Percentiles rank a stretch among this genome's conserved stretches.
phyloP scores from a whole-genome alignment of 257 asterid genomes.

The Capsicum chinense region DNA sequence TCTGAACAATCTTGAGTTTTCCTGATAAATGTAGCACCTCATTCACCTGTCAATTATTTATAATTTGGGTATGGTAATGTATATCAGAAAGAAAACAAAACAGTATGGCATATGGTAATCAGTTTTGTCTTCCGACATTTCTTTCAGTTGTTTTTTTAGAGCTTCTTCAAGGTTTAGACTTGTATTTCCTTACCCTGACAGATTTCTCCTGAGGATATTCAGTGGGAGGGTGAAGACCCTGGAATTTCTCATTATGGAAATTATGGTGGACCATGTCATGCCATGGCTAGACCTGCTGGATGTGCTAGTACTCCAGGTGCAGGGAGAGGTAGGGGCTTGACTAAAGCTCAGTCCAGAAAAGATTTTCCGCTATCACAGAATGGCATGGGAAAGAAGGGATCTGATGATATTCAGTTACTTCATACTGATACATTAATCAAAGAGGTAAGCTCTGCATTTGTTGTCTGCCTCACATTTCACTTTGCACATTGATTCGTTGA shows the following conservation, averaged over 20 bases:
- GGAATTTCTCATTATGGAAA: conserved; percentile 69
- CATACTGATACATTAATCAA: conserved; percentile 80
- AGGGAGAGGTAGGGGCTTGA: conserved; percentile 83
- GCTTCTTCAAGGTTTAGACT: conserved; percentile 23
- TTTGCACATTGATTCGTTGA: conserved; percentile 32
- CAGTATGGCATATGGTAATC: conserved; percentile 18
- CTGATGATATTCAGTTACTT: conserved; percentile 78
- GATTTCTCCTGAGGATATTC: conserved; percentile 89
- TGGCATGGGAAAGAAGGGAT: conserved; percentile 72
- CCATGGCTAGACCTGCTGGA: conserved; percentile 62
- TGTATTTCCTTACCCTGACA: conserved; percentile 34
- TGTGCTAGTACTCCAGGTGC: conserved; percentile 69
- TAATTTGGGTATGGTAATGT: conserved; percentile 8
- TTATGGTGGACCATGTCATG: conserved; percentile 71
- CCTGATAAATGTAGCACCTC: conserved; percentile 7
- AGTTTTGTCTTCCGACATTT: not conserved
- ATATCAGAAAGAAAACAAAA: conserved; percentile 1
- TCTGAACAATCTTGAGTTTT: not conserved
- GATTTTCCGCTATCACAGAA: conserved; percentile 73
- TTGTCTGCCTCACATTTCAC: not conserved
- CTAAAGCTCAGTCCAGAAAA: conserved; percentile 75
- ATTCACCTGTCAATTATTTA: conserved; percentile 9
- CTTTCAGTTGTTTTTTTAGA: conserved; percentile 14
- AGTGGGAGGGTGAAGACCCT: conserved; percentile 90
- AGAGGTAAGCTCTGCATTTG: conserved; percentile 58